These are phyloP conservation scores for Podospora pseudocomata DNA, from an alignment of 495 filamentous ascomycete genomes.

Conservation along the genomic window DNA sequence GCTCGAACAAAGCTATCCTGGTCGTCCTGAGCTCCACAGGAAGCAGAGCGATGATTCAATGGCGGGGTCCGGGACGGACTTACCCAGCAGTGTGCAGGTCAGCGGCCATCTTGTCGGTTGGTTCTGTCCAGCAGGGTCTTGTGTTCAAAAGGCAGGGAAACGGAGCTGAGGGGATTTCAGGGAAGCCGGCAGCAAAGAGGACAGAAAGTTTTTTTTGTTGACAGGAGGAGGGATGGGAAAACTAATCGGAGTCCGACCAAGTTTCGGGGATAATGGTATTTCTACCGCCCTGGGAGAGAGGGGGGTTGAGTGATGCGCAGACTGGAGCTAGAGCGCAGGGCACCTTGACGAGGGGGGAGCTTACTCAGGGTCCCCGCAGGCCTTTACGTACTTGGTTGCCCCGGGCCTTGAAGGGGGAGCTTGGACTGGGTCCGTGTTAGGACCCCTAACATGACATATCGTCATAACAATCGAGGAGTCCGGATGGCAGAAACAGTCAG, in stretches of 20 bases:
- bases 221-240: constrained; percentile 25
- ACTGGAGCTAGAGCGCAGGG: constrained; percentile 29
- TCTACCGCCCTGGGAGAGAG: constrained; percentile 24
- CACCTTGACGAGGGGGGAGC: constrained; percentile 33
- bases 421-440: constrained; percentile 15
- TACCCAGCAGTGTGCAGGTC: constrained; percentile 34
- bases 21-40: constrained; percentile 23
- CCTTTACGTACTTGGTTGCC: constrained; percentile 25
- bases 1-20: constrained; percentile 13
- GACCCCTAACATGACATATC: constrained; percentile 6
- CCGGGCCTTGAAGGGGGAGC: constrained; percentile 15
- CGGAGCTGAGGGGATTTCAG: constrained; percentile 4
- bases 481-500: constrained; percentile 12
- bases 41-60: constrained; percentile 23
- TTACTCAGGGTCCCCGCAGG: constrained; percentile 36
- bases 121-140: constrained; percentile 12
- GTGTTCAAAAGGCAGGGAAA: background rate
- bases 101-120: constrained; percentile 40
- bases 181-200: constrained; percentile 8
- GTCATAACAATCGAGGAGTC: constrained; percentile 13
- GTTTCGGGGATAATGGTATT: constrained; percentile 38
- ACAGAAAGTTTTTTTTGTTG: constrained; percentile 13
- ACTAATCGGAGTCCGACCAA: constrained; percentile 24
- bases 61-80: constrained; percentile 41
- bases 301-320: constrained; percentile 28